Evolutionary conservation across 2,329 filamentous ascomycete genomes (phyloP).

Genomic region (Westerdykella ornata): DNA sequence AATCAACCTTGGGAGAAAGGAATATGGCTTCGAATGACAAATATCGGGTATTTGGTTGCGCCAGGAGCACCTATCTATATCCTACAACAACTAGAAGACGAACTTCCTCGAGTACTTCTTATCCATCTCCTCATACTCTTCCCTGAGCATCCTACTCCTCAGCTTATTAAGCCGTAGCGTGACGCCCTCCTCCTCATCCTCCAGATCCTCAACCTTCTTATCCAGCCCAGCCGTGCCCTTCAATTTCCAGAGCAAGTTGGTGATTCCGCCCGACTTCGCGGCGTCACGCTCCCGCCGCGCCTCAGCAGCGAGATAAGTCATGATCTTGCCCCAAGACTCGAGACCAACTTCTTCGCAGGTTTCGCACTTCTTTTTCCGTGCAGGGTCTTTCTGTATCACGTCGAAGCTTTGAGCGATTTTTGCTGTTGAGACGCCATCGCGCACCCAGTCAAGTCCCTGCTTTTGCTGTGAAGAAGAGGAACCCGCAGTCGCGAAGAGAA

Average conservation of each 20-base stretch:
- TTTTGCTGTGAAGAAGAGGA: conserved; percentile 33
- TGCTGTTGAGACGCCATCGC: conserved; percentile 69
- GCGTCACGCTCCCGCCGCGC: conserved; percentile 31
- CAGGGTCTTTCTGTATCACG: conserved; percentile 33
- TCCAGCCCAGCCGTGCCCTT: conserved; percentile 23
- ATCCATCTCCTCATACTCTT: conserved; percentile 33
- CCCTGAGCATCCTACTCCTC: conserved; percentile 27
- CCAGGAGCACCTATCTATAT: background rate
- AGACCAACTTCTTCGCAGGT: conserved; percentile 72
- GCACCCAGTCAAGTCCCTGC: conserved; percentile 80
- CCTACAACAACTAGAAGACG: conserved; percentile 22
- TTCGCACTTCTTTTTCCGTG: conserved; percentile 57
- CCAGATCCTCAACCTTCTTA: conserved; percentile 26
- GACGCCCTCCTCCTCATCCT: conserved; percentile 33
- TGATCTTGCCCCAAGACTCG: conserved; percentile 78
- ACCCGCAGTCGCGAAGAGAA: conserved; percentile 66
- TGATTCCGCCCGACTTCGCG: conserved; percentile 17
- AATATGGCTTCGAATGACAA: too few relatives aligned
- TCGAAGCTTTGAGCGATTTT: conserved; percentile 56
- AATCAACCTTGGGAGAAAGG: too few relatives aligned
- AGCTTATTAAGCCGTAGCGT: conserved; percentile 30
- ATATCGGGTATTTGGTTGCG: too few relatives aligned
- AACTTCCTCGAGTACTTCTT: conserved; percentile 32
- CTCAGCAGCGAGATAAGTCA: conserved; percentile 54
- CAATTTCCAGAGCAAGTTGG: conserved; percentile 21